These are phyloP conservation scores for Diutina scorzettiae DNA, from an alignment of 1,139 yeast species.

Conservation along the genomic window DNA sequence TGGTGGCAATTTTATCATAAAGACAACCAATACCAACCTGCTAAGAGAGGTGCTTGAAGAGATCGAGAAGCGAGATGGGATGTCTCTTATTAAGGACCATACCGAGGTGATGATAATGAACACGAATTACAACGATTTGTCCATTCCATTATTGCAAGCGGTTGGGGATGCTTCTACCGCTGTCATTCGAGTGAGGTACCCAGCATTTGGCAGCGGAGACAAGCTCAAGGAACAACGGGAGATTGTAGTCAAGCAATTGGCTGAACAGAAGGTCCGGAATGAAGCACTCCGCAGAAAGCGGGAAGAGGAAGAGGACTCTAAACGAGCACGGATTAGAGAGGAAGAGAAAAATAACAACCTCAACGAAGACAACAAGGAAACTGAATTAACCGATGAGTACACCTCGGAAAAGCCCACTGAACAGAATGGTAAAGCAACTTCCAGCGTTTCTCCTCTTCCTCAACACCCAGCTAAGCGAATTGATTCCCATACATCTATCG, in stretches of 20 bases:
- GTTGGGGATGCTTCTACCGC: not conserved
- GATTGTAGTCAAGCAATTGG: not conserved
- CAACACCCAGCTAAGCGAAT: not conserved
- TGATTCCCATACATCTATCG: not conserved
- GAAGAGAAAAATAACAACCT: not conserved
- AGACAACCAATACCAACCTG: not conserved
- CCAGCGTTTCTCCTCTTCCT: not conserved
- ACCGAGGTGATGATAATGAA: not conserved
- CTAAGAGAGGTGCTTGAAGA: not conserved
- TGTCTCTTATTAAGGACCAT: not conserved
- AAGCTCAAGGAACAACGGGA: not conserved
- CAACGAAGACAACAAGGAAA: not conserved
- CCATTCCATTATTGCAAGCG: not conserved
- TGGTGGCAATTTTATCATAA: not conserved
- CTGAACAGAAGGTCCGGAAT: not conserved
- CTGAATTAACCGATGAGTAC: not conserved
- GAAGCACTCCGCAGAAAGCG: not conserved
- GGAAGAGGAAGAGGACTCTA: not conserved
- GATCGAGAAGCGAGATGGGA: not conserved
- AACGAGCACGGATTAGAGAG: not conserved
- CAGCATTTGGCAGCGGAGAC: not conserved
- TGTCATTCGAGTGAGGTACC: slow-evolving; percentile 3
- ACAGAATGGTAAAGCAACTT: not conserved
- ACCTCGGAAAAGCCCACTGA: not conserved
- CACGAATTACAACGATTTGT: not conserved